Conservation (phyloP, 352 stramenopile genomes). For the Pythium rishiriense region DNA sequence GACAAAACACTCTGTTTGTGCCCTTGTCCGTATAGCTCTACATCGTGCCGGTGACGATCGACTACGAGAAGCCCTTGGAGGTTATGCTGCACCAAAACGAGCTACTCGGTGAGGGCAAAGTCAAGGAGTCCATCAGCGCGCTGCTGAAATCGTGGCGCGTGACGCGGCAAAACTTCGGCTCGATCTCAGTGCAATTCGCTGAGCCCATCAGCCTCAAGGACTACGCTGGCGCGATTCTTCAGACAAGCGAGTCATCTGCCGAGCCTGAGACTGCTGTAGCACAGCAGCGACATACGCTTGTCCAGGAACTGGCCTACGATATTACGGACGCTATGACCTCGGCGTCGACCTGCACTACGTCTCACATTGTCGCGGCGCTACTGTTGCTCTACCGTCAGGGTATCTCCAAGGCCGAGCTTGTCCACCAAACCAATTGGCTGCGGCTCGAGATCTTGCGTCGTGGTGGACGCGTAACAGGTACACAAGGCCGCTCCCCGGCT, state of each 20-base stretch:
- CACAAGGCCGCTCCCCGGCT: slow-evolving; percentile 64
- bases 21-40: too few species aligned
- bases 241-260: neutral
- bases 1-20: too few species aligned
- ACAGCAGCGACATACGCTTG: slow-evolving; percentile 31
- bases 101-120: slow-evolving; percentile 73
- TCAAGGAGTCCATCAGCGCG: slow-evolving; percentile 74
- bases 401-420: slow-evolving; percentile 68
- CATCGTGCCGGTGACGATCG: slow-evolving; percentile 83
- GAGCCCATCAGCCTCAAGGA: slow-evolving; percentile 65
- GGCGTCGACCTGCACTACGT: slow-evolving; percentile 69
- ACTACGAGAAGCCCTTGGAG: slow-evolving; percentile 86
- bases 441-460: slow-evolving; percentile 67
- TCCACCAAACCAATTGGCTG: slow-evolving; percentile 76
- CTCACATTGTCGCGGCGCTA: slow-evolving; percentile 71
- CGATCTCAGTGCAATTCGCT: slow-evolving; percentile 78
- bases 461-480: slow-evolving; percentile 68
- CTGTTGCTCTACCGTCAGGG: slow-evolving; percentile 80
- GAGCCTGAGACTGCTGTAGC: neutral
- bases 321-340: slow-evolving; percentile 75
- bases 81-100: slow-evolving; percentile 83
- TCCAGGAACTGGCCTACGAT: slow-evolving; percentile 68
- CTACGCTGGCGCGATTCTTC: slow-evolving; percentile 27
- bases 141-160: slow-evolving; percentile 70
- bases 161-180: slow-evolving; percentile 80